Evolutionary conservation across 768 basidiomycete genomes (phyloP), one percentile per base, ranked within the genome.

Genomic region (Gelatoporia subvermispora): DNA sequence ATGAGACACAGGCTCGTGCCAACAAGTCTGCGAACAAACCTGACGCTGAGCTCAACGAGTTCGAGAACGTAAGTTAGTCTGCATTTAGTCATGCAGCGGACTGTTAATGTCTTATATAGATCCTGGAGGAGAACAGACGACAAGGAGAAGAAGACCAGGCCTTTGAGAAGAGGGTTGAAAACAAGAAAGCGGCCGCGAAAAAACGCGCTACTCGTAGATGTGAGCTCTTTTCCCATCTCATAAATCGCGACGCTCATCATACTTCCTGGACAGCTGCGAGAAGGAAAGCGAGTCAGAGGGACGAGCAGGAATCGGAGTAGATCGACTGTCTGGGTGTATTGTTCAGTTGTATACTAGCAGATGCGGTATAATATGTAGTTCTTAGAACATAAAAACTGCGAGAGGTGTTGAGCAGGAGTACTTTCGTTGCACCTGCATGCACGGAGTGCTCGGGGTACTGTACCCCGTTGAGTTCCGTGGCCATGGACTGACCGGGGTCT

Each of bases 21-120:
- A 95, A 95, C 69, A 97, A 96, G 68, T 85, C 84, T 28, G 81
- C 88, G 54, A 90, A 85, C 63, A 97, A 96, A 65, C 90, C 93
- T 2, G 94, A 96, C 56, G 78, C 85, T 0, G 95, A 98, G 59
- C 69, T 98, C 41, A 87, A 94, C 54, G 95, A 99, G 68, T 99
- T 99, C 60, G 93, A 97, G 65, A 75, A 76, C 61, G 93, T 89
- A 52, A 24, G 71, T 61, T 39, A 4, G 18, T 35, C 13, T 13
- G 35, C 18, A 2, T 18, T 35, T 21, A 10, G 38, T 25, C 18
- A 23, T 11, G 39, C 25, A 22, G 22, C 22, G 31, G 28, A 43
- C 22, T 34, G 60, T 51, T 31, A 16, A 21, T 35, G 1, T 35
- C 36, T 34, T 21, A n/a, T 40, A 15, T 52, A 93, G 91, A 93